A percentile compares a stretch with the other conserved stretches of the same genome.
phyloP scores from a whole-genome alignment of 164 flowering plant species.

The Berberis thunbergii region DNA sequence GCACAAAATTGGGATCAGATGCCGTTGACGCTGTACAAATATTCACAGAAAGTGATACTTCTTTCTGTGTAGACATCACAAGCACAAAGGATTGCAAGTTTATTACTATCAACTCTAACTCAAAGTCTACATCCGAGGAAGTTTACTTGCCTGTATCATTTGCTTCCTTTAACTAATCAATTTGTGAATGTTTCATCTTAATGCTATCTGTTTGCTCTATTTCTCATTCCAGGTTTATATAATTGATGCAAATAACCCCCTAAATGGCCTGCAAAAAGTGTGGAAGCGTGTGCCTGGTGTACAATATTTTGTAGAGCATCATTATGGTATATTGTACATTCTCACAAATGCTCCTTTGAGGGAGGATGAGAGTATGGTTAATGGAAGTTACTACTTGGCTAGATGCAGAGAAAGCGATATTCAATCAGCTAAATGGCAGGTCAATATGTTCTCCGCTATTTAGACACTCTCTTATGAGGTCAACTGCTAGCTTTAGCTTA shows the following conservation, averaged over 20 bases:
- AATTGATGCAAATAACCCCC: constrained; percentile 50
- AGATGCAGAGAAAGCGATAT: constrained; percentile 43
- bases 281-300: constrained; percentile 54
- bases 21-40: constrained; percentile 24
- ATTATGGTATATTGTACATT: constrained; percentile 60
- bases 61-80: constrained; percentile 81
- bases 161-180: neutral
- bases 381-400: constrained; percentile 49
- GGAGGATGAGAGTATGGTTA: constrained; percentile 4
- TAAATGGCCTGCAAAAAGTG: constrained; percentile 38
- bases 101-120: constrained; percentile 85
- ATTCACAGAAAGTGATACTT: constrained; percentile 58
- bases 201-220: constrained; percentile 3
- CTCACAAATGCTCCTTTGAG: constrained; percentile 51
- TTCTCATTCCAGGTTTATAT: constrained; percentile 55
- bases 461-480: neutral
- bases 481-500: no score
- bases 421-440: constrained; percentile 58
- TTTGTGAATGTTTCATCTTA: neutral
- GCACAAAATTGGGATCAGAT: constrained; percentile 43
- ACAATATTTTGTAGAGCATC: constrained; percentile 86
- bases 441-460: constrained; percentile 17
- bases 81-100: constrained; percentile 92
- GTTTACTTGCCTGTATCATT: constrained; percentile 27
- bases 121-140: constrained; percentile 98